These are phyloP conservation scores for Brassica carinata DNA, from an alignment of 345 rosid genomes.

Conservation along the genomic window DNA sequence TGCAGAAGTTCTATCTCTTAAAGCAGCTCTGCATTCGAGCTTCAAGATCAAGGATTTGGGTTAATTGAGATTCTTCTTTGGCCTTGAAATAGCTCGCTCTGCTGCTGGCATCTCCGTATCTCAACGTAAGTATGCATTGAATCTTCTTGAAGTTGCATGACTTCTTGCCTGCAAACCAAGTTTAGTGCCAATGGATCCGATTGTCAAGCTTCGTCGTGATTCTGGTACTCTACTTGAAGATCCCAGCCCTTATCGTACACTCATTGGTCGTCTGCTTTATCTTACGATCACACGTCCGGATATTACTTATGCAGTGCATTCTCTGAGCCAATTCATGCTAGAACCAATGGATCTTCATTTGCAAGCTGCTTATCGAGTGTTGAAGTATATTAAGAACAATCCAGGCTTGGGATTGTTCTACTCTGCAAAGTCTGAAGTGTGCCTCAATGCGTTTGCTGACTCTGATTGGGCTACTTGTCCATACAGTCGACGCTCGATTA, in stretches of 20 bases:
- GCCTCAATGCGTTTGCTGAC: no score
- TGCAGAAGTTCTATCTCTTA: neutral
- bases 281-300: neutral
- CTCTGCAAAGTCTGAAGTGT: no score
- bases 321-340: neutral
- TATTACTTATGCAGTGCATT: neutral
- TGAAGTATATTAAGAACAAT: no score
- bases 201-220: neutral
- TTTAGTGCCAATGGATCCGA: neutral
- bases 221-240: neutral
- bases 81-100: neutral
- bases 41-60: neutral
- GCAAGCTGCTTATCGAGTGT: neutral
- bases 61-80: neutral
- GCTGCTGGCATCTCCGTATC: neutral
- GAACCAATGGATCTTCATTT: neutral
- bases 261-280: neutral
- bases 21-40: neutral
- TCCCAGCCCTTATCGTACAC: neutral
- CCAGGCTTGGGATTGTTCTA: no score
- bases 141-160: neutral
- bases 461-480: no score
- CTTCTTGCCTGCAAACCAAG: neutral
- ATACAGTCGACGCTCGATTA: no score
- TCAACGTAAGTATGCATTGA: neutral